Base-by-base conservation (phyloP, 75 land plant species). In the Cunninghamia lanceolata region DNA sequence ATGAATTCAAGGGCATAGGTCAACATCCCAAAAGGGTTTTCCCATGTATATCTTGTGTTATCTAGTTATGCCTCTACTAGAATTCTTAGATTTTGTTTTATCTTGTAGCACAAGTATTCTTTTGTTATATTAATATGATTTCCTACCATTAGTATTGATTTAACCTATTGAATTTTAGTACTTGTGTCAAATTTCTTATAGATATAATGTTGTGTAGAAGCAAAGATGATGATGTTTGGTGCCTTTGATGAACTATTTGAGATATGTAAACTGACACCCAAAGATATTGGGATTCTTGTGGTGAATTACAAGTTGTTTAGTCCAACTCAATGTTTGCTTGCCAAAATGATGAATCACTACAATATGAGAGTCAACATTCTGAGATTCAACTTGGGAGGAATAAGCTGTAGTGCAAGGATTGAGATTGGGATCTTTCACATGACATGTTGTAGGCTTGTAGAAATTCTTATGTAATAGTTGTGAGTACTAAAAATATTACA, bases 401-500 rank as follows among this genome's bases (percentile, higher is more conserved):
- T 94, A 94, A 93, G 93, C 0, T 94, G 94, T 66, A 84, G 88
- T n/a, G 95, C 94, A 7, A 94, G 94, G 16, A 50, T 91, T 15
- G 89, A 21, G 88, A 94, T 9, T 45, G 91, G 9, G 94, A 93
- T 59, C 91, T 94, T 13, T 94, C 95, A 4, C 86, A 82, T n/a
- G 95, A 91, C 47, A 84, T 94, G 30, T 70, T 94, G 81, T 84
- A 83, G 40, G 91, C 86, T 2, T 85, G 87, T 76, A 14, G 11
- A 14, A 91, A 90, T 86, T 89, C 90, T 21, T 94, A 91, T 79
- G 99, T 95, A 8, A 88, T 97, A n/a, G 96, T 97, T 56, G 95
- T 95, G 21, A 94, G 96, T 86, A 94, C 94, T 3, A 39, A 39
- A 2, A 39, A 39, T 2, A 39, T 39, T 39, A 39, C 2, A 39